Percentiles rank a stretch among this genome's conserved stretches.
Evolutionary conservation across 2,329 filamentous ascomycete genomes (phyloP).

Genomic region (Fusarium poae): DNA sequence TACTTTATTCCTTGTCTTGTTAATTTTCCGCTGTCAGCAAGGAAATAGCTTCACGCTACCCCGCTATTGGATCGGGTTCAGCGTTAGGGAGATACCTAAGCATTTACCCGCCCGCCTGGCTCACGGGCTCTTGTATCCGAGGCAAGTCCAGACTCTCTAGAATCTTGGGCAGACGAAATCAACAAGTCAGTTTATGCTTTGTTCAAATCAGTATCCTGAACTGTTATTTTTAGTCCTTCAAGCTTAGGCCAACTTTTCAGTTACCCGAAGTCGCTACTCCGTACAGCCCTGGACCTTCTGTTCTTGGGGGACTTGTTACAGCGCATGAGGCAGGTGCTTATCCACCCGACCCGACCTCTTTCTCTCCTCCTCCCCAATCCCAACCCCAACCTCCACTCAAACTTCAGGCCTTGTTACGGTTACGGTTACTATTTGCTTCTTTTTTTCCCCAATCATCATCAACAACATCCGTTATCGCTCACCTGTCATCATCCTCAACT

Average conservation of each 20-base stretch:
- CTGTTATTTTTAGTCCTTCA: not conserved
- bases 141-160: conserved; percentile 4
- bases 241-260: not conserved
- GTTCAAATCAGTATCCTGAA: not conserved
- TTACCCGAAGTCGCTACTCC: not conserved
- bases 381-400: conserved; percentile 25
- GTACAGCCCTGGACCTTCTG: conserved; percentile 23
- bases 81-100: conserved; percentile 1
- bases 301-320: conserved; percentile 5
- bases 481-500: conserved; percentile 22
- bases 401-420: conserved; percentile 3
- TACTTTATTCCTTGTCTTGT: not conserved
- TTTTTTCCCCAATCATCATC: conserved; percentile 19
- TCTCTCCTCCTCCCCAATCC: not conserved
- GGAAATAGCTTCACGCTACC: conserved; percentile 31
- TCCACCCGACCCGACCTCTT: conserved; percentile 14
- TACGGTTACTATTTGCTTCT: not conserved
- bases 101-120: conserved; percentile 43
- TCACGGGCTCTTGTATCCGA: conserved; percentile 34
- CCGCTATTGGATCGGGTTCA: conserved; percentile 22
- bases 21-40: not conserved
- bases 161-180: not conserved
- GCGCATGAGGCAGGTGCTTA: conserved; percentile 9
- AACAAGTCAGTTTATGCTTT: not conserved
- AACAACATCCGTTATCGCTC: conserved; percentile 29